Evolutionary conservation across 129 eudicot genomes (phyloP), one percentile per base, ranked within the genome.

Genomic region (Flaveria robusta): DNA sequence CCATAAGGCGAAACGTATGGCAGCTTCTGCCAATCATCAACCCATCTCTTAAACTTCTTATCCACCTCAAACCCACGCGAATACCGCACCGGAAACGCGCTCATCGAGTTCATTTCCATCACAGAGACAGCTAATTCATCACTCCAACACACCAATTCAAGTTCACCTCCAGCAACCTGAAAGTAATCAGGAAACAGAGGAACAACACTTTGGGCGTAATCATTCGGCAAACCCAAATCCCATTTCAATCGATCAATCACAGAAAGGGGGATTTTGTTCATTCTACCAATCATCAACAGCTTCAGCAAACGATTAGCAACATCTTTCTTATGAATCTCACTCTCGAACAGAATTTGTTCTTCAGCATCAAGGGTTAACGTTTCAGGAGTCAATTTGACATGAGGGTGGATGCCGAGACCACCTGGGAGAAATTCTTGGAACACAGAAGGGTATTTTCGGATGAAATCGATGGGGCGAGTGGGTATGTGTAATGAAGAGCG

Each of bases 71-170:
- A 89, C 2, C 84, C 96, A 14, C 85, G 81, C 18, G 98, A 89
- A 88, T 85, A 88, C 37, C 80, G 83, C 59, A 91, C 15, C 4
- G 84, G 83, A 70, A 94, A 94, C 0, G 74, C 39, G 55, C 70
- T 66, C 24, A 70, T 77, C 77, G 71, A 68, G 2, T 80, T 86
- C 85, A 74, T 77, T 62, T 74, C 64, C 83, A 88, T 78, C 15
- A 74, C 86, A 0, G 98, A 94, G 16, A 89, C 89, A 0, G 96
- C 96, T 68, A 89, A 70, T 23, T 91, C 92, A 47, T 78, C 83
- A 74, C 74, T 86, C 98, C 98, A 91, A 63, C 97, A 94, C 51
- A 94, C 98, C 77, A 94, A 68, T 68, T 94, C 98, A 7, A 94
- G 74, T 11, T 72, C 86, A 49, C 49, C 65, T 51, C 68, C 78